Evolutionary conservation across 306 rosid species (phyloP).

Genomic region (Acacia crassicarpa): DNA sequence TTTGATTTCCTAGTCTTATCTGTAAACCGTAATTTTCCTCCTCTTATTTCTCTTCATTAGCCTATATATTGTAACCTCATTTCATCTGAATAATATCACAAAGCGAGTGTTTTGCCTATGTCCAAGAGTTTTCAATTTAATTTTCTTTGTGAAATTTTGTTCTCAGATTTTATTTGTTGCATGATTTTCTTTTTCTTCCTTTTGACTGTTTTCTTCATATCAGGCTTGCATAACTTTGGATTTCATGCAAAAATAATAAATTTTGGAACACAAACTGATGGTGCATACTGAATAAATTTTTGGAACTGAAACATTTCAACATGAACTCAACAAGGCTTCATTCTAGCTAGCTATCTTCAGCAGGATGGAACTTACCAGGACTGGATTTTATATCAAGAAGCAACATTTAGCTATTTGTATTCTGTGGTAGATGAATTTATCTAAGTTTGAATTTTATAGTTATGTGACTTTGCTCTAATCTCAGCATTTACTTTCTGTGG

Average conservation of each 20-base stretch:
- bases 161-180: not conserved
- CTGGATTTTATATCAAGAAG: constrained; percentile 19
- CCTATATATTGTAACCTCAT: too few relatives aligned
- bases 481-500: constrained; percentile 5
- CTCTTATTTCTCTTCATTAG: too few relatives aligned
- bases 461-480: constrained; percentile 11
- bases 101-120: too few relatives aligned
- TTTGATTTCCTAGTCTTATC: too few relatives aligned
- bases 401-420: not conserved
- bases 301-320: not conserved
- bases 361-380: not conserved
- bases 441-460: not conserved
- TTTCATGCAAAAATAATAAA: not conserved
- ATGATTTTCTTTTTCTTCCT: not conserved
- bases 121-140: not conserved
- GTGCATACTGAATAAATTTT: not conserved
- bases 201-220: not conserved
- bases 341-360: not conserved
- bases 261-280: not conserved
- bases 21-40: too few relatives aligned
- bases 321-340: not conserved
- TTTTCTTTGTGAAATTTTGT: not conserved
- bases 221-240: not conserved
- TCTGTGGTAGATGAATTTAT: constrained; percentile 18
- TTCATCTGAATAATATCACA: too few relatives aligned